These are phyloP conservation scores for Clonostachys byssicola DNA, from an alignment of 2,329 filamentous ascomycete genomes.

Conservation along the genomic window DNA sequence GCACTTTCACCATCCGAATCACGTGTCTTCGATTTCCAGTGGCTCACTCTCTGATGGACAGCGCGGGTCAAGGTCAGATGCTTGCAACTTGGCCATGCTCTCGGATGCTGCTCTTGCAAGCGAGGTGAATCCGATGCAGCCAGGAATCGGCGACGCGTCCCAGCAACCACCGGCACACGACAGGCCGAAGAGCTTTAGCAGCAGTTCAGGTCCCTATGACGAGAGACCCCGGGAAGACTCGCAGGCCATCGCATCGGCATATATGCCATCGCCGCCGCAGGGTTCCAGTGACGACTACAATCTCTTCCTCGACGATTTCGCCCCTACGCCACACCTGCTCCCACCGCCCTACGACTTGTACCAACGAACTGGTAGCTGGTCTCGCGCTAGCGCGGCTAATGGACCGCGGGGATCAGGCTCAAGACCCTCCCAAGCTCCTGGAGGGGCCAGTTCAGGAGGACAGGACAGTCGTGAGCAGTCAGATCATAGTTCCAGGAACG, in stretches of 20 bases:
- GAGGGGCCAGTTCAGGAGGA: conserved; percentile 38
- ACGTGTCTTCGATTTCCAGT: conserved; percentile 17
- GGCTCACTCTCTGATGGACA: conserved; percentile 42
- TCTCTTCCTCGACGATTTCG: conserved; percentile 54
- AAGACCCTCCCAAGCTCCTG: not conserved
- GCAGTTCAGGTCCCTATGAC: conserved; percentile 40
- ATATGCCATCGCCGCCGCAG: conserved; percentile 18
- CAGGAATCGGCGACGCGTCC: conserved; percentile 40
- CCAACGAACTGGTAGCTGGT: conserved; percentile 47
- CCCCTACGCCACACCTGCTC: conserved; percentile 48
- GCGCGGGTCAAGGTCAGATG: conserved; percentile 35
- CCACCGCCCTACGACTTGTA: conserved; percentile 51
- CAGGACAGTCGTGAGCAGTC: conserved; percentile 42
- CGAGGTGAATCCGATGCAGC: conserved; percentile 46
- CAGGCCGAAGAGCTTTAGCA: conserved; percentile 41
- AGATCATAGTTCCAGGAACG: conserved; percentile 13
- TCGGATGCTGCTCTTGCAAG: conserved; percentile 58
- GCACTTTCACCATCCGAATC: conserved; percentile 22
- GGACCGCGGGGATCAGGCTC: conserved; percentile 22
- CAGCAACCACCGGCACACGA: conserved; percentile 33
- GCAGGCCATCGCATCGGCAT: conserved; percentile 32
- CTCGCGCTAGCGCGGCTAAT: conserved; percentile 20
- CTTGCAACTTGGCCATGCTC: conserved; percentile 54
- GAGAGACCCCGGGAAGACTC: conserved; percentile 44
- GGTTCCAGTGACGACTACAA: conserved; percentile 52